Evolutionary conservation across 306 rosid species (phyloP).

Genomic region (Sesbania bispinosa): DNA sequence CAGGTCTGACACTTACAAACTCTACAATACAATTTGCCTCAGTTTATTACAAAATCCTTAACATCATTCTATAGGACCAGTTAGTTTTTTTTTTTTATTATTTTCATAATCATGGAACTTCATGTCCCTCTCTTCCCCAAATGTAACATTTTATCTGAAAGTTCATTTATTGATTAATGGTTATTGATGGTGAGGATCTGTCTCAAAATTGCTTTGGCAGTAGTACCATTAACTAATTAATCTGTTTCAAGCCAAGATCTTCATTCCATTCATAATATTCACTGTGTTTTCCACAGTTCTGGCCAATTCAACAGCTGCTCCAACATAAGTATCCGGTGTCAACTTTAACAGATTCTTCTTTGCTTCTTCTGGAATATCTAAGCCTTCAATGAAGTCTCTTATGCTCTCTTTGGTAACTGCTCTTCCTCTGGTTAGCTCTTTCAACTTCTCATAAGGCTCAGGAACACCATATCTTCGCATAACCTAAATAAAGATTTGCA

Average conservation of each 20-base stretch:
- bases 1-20: neutral
- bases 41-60: slow-evolving; percentile 5
- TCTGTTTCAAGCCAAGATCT: slow-evolving; percentile 16
- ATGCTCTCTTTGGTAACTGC: slow-evolving; percentile 74
- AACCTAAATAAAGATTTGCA: slow-evolving; percentile 44
- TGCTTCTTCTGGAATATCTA: slow-evolving; percentile 70
- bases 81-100: too few species aligned
- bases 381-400: slow-evolving; percentile 61
- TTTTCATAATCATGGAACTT: slow-evolving; percentile 8
- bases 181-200: slow-evolving; percentile 11
- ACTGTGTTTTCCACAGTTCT: slow-evolving; percentile 46
- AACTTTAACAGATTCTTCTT: slow-evolving; percentile 59
- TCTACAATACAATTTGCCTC: slow-evolving; percentile 8
- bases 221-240: neutral
- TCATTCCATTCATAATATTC: slow-evolving; percentile 26
- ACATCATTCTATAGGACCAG: neutral
- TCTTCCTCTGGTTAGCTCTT: slow-evolving; percentile 84
- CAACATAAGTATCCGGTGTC: slow-evolving; percentile 78
- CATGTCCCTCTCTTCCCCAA: neutral
- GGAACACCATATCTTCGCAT: slow-evolving; percentile 96
- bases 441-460: slow-evolving; percentile 90
- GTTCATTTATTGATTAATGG: neutral
- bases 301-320: slow-evolving; percentile 83
- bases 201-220: neutral
- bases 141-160: slow-evolving; percentile 13